Base-by-base conservation (phyloP, 2,329 filamentous ascomycete genomes). In the Beauveria medogensis region DNA sequence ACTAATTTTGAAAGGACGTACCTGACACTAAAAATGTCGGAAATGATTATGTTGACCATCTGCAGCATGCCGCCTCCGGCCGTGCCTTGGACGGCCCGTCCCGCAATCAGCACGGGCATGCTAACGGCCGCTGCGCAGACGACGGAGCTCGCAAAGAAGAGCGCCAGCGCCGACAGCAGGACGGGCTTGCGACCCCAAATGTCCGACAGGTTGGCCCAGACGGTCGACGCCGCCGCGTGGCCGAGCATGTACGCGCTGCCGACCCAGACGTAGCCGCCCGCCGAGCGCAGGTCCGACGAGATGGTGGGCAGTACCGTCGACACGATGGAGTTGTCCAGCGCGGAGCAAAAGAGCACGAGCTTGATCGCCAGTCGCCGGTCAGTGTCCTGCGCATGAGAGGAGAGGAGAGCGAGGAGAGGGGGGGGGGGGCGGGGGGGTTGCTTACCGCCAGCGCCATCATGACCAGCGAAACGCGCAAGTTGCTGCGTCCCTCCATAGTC, bases 221-320 rank as follows among this genome's bases (percentile, higher is more conserved):
- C 82, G 1, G 86, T 86, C 0, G 81, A 80, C 0, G 79, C 78
- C 71, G 75, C 82, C 0, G 85, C 83, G 68, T 83, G 84, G 46
- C 83, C 85, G n/a, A 90, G 80, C 5, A 89, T 77, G 67, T 87
- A 91, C 1, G 86, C 82, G 24, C 81, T 82, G 2, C 87, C 87
- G 61, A 91, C 84, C 88, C 87, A 90, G 28, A 83, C 82, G 71
- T 89, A 90, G 14, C 86, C 87, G 5, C 81, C 76, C 1, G 82
- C 81, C 4, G 86, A 87, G 30, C 82, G 69, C 55, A 91, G 79
- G 55, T 86, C 76, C 24, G 71, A 70, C 6, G 80, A 77, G 61
- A 88, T 87, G 3, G 81, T 82, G 0, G 85, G 84, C 30, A 63
- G 62, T 40, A 61, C 65, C 2, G 65, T 62, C 7, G 56, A 57